Base-by-base conservation (phyloP, 176 grass and related monocot species). In the Secale cereale region DNA sequence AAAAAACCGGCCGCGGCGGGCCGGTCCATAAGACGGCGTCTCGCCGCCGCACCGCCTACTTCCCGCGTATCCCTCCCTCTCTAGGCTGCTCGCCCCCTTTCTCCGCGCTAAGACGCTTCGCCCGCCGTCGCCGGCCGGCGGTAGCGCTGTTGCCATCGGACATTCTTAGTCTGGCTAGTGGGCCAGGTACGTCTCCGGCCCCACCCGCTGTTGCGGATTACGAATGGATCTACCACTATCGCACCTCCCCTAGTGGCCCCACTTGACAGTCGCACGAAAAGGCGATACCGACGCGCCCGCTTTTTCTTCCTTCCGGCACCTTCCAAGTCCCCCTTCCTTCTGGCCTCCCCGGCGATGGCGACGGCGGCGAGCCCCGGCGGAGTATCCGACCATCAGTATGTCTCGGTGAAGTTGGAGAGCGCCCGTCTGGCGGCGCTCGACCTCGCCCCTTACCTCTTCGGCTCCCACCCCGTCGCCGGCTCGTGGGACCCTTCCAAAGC, bases 381-480 rank as follows among this genome's bases (percentile, higher is more conserved):
- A 17, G 54, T 76, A 35, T 41, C 85, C 16, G 89, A 84, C 63
- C 91, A 98, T 82, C 84, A 95, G 33, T 95, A 89, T 76, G 86
- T 98, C 48, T 94, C 91, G 64, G 78, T 96, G 15, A 91, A 90
- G 78, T 82, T 98, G 82, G 97, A 92, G 89, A 92, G 91, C 81
- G 79, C 73, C 16, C 87, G 78, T n/a, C 92, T 89, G 35, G 39
- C 57, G 48, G 83, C 54, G 85, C 76, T 91, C 46, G 86, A 92
- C 56, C 88, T 96, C 74, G 69, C 74, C 37, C 97, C 97, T 32
- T 79, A 92, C 88, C 74, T 98, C 81, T 86, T 92, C 64, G 97
- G 93, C 65, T 98, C 97, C 46, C 85, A 89, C 35, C 90, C 93
- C 16, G 79, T 92, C 29, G 89, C 87, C 13, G 97, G 91, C n/a